These are phyloP conservation scores for Ogataea glucozyma DNA, from an alignment of 805 yeast species.

Conservation along the genomic window DNA sequence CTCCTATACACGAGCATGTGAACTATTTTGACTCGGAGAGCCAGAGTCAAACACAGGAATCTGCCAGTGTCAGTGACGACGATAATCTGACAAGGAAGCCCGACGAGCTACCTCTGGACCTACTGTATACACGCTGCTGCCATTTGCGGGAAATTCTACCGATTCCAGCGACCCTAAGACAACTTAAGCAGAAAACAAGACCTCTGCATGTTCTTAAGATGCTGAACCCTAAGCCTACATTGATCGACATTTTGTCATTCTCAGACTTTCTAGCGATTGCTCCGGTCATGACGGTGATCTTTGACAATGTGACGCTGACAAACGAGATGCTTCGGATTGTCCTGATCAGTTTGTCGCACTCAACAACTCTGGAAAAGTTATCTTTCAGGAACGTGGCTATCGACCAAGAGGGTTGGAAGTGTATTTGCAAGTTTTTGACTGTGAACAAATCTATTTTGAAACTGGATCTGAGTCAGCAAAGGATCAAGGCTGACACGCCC, in stretches of 20 bases:
- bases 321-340: constrained; percentile 54
- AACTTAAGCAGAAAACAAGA: constrained; percentile 49
- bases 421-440: constrained; percentile 49
- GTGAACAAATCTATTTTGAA: constrained; percentile 46
- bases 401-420: constrained; percentile 51
- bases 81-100: constrained; percentile 28
- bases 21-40: constrained; percentile 33
- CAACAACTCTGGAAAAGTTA: constrained; percentile 48
- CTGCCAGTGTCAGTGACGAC: not conserved
- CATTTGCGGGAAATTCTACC: constrained; percentile 51
- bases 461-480: constrained; percentile 58
- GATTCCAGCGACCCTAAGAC: constrained; percentile 53
- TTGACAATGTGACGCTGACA: constrained; percentile 57
- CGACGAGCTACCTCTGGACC: constrained; percentile 43
- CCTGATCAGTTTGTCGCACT: constrained; percentile 46
- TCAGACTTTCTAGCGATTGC: constrained; percentile 58
- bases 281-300: constrained; percentile 54
- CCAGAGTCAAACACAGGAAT: constrained; percentile 8
- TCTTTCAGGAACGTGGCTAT: constrained; percentile 58
- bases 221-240: constrained; percentile 58
- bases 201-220: constrained; percentile 57
- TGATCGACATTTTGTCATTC: constrained; percentile 57
- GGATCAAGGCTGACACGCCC: constrained; percentile 47
- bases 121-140: constrained; percentile 51
- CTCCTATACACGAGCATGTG: constrained; percentile 56